Evolutionary conservation across 495 filamentous ascomycete genomes (phyloP), one percentile per base, ranked within the genome.

Genomic region (Lasiosphaeria hispida): DNA sequence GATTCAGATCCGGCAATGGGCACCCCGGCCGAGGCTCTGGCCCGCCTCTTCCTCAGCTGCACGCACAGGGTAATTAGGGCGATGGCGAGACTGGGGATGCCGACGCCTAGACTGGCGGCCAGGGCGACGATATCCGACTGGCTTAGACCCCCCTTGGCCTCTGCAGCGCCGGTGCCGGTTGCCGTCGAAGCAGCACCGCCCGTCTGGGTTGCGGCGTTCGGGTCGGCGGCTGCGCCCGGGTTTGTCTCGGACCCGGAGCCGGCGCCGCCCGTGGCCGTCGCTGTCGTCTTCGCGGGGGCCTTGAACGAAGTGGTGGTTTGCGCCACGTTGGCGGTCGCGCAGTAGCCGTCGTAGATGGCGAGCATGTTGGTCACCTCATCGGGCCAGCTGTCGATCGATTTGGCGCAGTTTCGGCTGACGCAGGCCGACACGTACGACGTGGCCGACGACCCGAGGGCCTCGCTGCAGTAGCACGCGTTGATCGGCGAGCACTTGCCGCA

Each of bases 291-390:
- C 3, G 53, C 34, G 19, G 34, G 33, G 17, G 35, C 4, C 17
- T 10, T 14, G 6, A 15, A 17, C 7, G 50, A 53, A 6, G 45
- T 49, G 7, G 55, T 42, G 9, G 36, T 30, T 4, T 33, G 45
- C 35, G 42, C 34, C 19, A 55, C 57, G n/a, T 60, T 60, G n/a
- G 50, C 57, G n/a, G 57, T 60, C 15, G 57, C 57, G 42, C 57
- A 60, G 42, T 60, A 60, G 9, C 49, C 40, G 36, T 60, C 49
- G 35, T 60, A 60, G 14, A 54, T 11, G 9, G 10, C 15, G 19
- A 48, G 15, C 57, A 59, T 59, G 39, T 42, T 54, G 17, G 48
- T 53, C 4, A 59, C 57, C 40, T 59, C 48, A 1, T 53, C 41
- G 10, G 37, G 33, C 57, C 57, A 59, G 18, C 18, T 35, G 48